phyloP scores from a whole-genome alignment of 441 rosid species.

The Gossypium lobatum region DNA sequence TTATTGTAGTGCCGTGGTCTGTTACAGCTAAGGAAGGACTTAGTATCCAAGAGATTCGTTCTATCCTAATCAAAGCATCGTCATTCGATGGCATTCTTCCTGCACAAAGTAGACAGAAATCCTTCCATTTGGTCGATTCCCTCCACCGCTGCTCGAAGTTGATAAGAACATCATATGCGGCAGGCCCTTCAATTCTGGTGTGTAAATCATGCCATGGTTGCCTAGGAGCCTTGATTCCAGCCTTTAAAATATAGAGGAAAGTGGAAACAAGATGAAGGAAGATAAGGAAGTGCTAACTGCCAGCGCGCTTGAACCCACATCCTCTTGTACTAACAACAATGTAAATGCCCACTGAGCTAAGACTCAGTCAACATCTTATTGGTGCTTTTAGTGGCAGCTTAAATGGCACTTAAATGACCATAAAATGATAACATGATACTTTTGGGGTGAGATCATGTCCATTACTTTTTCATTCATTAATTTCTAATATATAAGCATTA shows the following conservation, averaged over 20 bases:
- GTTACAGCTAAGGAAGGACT: conserved; percentile 42
- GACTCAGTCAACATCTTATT: background rate
- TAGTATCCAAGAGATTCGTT: conserved; percentile 83
- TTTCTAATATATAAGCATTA: too few relatives aligned
- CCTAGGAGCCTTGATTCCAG: conserved; percentile 71
- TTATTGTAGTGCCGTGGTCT: conserved; percentile 36
- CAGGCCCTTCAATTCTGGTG: conserved; percentile 85
- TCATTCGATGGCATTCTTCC: conserved; percentile 60
- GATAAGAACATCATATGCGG: conserved; percentile 86
- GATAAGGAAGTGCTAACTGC: background rate
- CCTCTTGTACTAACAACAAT: too few relatives aligned
- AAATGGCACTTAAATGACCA: background rate
- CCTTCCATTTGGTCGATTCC: conserved; percentile 69
- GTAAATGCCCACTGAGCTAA: too few relatives aligned
- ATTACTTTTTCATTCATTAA: too few relatives aligned
- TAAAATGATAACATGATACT: too few relatives aligned
- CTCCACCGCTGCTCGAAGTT: conserved; percentile 98
- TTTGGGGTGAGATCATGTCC: too few relatives aligned
- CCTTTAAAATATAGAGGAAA: conserved; percentile 28
- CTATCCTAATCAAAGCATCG: conserved; percentile 72
- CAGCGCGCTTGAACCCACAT: too few relatives aligned
- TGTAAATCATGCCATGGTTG: conserved; percentile 98
- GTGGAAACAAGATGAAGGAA: background rate
- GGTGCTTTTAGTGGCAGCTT: background rate
- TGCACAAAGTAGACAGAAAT: conserved; percentile 50